Evolutionary conservation across 805 yeast species (phyloP).

Genomic region (Phaffomyces antillensis): DNA sequence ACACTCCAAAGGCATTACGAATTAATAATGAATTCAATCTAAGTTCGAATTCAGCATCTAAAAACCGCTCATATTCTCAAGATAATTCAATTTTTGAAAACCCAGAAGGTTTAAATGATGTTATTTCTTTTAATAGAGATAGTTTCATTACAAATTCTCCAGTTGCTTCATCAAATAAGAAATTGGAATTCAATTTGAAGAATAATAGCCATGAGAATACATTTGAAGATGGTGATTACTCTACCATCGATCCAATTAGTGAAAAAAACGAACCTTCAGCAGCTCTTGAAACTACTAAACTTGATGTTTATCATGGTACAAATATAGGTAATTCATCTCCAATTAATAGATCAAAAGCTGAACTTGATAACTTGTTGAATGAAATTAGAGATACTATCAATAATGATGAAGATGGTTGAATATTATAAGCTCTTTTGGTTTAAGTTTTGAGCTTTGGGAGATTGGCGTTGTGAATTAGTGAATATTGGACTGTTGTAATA

Average conservation of each 20-base stretch:
- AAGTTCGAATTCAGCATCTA: neutral
- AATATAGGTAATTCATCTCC: neutral
- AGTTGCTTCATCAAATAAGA: neutral
- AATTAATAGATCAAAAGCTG: neutral
- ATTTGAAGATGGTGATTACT: conserved; percentile 1
- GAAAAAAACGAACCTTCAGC: neutral
- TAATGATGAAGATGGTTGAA: neutral
- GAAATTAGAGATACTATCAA: conserved; percentile 20
- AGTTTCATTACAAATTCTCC: conserved; percentile 13
- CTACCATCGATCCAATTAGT: neutral
- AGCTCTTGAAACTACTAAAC: conserved; percentile 14
- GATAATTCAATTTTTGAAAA: neutral
- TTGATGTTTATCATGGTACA: neutral
- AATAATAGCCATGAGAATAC: neutral
- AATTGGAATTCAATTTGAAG: neutral
- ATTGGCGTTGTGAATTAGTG: too few species aligned
- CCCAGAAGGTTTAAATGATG: conserved; percentile 7
- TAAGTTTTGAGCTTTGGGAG: too few species aligned
- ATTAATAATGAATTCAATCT: neutral
- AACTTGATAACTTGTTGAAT: conserved; percentile 17
- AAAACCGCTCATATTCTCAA: neutral
- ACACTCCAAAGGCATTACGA: conserved; percentile 15
- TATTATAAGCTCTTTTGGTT: too few species aligned
- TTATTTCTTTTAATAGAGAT: conserved; percentile 9
- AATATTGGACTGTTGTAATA: too few species aligned